These are phyloP conservation scores for Collybiopsis luxurians DNA, from an alignment of 768 basidiomycete genomes.

Conservation along the genomic window DNA sequence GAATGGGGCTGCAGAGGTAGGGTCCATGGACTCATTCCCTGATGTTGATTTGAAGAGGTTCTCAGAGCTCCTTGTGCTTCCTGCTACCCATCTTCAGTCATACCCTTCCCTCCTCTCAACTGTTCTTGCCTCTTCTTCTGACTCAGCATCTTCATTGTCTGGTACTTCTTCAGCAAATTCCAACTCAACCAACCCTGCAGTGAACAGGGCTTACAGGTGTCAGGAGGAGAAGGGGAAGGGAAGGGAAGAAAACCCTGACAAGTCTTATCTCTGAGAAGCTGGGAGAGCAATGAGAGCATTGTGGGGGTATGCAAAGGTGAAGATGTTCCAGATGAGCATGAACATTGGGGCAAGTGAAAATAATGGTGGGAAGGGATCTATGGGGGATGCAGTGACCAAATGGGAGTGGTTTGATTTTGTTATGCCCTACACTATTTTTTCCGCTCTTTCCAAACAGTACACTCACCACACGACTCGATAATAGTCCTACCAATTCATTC, in stretches of 20 bases:
- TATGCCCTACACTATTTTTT: no score
- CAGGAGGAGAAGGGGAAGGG: not conserved
- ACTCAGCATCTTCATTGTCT: no score
- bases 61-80: conserved; percentile 73
- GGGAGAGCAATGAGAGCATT: conserved; percentile 81
- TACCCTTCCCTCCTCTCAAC: conserved; percentile 86
- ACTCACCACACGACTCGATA: no score
- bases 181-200: not conserved
- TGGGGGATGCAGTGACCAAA: conserved; percentile 51
- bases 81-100: conserved; percentile 78
- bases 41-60: conserved; percentile 70
- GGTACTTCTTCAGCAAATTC: no score
- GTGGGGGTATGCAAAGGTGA: conserved; percentile 75
- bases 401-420: conserved; percentile 93
- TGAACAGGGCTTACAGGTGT: not conserved
- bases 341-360: conserved; percentile 48
- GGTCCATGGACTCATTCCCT: no score
- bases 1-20: no score
- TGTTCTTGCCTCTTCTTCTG: no score
- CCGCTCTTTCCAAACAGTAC: no score
- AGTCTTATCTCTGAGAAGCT: conserved; percentile 79
- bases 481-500: no score
- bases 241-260: conserved; percentile 72
- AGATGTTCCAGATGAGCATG: conserved; percentile 90
- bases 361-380: not conserved